Conservation (phyloP, 2,329 filamentous ascomycete species). For the Alternaria arbusti region DNA sequence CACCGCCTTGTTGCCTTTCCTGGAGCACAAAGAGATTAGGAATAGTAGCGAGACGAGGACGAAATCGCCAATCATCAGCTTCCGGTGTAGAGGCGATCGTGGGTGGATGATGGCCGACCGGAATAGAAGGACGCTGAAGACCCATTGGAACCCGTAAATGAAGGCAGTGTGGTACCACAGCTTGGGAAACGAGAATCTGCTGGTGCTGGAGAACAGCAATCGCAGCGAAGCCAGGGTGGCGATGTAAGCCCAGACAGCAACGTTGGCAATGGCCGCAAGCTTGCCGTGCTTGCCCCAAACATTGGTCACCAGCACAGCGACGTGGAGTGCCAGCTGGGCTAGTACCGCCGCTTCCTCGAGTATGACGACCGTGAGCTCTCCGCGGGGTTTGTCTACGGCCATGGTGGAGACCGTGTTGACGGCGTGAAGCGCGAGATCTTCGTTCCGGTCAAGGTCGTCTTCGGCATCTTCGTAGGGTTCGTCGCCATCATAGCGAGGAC, state of each 20-base stretch:
- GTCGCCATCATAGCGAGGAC: conserved; percentile 43
- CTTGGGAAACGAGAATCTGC: conserved; percentile 70
- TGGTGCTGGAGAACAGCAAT: conserved; percentile 65
- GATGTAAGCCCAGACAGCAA: conserved; percentile 82
- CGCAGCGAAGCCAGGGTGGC: conserved; percentile 75
- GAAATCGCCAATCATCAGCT: conserved; percentile 76
- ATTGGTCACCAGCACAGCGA: conserved; percentile 66
- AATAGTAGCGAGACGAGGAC: conserved; percentile 75
- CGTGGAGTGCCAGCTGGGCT: conserved; percentile 73
- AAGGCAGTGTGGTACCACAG: conserved; percentile 93
- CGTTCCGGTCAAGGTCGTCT: conserved; percentile 66
- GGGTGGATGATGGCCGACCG: conserved; percentile 85
- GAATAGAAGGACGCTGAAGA: conserved; percentile 77
- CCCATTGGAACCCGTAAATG: conserved; percentile 84
- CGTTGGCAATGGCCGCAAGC: conserved; percentile 68
- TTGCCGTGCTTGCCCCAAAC: conserved; percentile 65
- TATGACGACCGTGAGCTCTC: conserved; percentile 71
- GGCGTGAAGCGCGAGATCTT: conserved; percentile 61
- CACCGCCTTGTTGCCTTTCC: conserved; percentile 91
- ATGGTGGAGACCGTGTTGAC: conserved; percentile 63
- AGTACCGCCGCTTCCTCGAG: conserved; percentile 78
- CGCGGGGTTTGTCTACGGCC: conserved; percentile 76
- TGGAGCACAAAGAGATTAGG: conserved; percentile 76
- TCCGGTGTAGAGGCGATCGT: conserved; percentile 65
- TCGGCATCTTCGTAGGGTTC: conserved; percentile 56